Conservation (phyloP, 129 eudicot genomes). For the Escallonia herrerae region DNA sequence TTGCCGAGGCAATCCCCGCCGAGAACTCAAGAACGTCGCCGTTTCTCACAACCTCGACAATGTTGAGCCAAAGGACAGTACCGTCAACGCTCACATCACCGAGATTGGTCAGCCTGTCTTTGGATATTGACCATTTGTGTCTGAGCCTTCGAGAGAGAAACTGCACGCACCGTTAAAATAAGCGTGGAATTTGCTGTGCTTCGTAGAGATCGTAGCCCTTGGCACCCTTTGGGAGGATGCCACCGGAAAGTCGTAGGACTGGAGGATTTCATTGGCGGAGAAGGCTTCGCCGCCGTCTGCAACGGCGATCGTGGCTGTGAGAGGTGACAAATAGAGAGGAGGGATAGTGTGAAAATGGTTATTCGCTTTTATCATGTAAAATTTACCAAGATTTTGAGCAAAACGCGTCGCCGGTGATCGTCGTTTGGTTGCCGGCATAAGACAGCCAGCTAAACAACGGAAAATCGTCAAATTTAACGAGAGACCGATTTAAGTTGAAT, state of each 20-base stretch:
- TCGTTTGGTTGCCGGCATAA: too few relatives aligned
- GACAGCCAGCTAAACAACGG: too few relatives aligned
- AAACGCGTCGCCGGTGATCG: too few relatives aligned
- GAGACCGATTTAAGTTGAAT: too few relatives aligned
- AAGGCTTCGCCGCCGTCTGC: conserved; percentile 15
- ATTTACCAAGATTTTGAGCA: too few relatives aligned
- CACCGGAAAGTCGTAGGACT: conserved; percentile 66
- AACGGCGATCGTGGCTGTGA: conserved; percentile 9
- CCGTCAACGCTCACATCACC: conserved; percentile 55
- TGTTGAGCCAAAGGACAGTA: conserved; percentile 57
- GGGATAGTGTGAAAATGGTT: conserved; percentile 17
- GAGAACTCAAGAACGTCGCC: conserved; percentile 58
- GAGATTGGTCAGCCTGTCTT: conserved; percentile 32
- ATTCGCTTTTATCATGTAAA: too few relatives aligned
- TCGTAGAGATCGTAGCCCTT: conserved; percentile 54
- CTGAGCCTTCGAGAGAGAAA: conserved; percentile 58
- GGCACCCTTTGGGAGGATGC: conserved; percentile 67
- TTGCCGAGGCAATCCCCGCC: conserved; percentile 65
- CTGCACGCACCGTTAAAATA: conserved; percentile 51
- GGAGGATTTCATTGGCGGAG: conserved; percentile 50
- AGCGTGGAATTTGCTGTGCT: conserved; percentile 59
- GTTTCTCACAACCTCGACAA: conserved; percentile 47
- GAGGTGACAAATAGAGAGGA: conserved; percentile 20
- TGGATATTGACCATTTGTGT: conserved; percentile 25
- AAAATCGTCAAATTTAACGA: too few relatives aligned